phyloP scores from a whole-genome alignment of 129 eudicot genomes.

The Glebionis coronaria region DNA sequence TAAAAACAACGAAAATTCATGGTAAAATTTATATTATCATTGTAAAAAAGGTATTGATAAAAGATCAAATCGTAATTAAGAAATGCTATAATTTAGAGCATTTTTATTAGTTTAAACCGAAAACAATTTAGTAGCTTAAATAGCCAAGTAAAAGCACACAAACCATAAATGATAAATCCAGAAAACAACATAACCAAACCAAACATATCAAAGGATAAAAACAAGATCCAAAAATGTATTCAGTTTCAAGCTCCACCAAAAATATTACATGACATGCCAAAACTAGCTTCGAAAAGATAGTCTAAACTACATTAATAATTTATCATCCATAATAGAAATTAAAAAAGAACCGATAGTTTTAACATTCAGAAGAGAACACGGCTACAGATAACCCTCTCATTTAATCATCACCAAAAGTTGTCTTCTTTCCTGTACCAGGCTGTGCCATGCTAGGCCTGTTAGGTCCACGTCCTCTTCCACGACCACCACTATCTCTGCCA shows the following conservation, averaged over 20 bases:
- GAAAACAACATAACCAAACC: neutral
- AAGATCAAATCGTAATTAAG: no score
- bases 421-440: conserved; percentile 60
- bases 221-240: conserved; percentile 7
- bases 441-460: conserved; percentile 52
- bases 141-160: no score
- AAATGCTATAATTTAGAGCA: no score
- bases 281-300: neutral
- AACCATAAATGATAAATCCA: no score
- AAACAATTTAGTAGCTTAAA: no score
- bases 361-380: neutral
- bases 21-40: no score
- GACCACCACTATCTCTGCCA: conserved; percentile 40
- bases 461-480: conserved; percentile 54
- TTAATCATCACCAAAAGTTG: conserved; percentile 55
- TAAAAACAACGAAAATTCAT: no score
- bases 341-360: neutral
- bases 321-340: conserved; percentile 12
- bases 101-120: no score
- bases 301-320: conserved; percentile 23
- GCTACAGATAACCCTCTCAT: neutral
- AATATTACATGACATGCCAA: conserved; percentile 27
- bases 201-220: neutral
- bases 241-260: conserved; percentile 10
- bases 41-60: no score